phyloP scores from a whole-genome alignment of 2,329 filamentous ascomycete species.

The Phoma sp. region DNA sequence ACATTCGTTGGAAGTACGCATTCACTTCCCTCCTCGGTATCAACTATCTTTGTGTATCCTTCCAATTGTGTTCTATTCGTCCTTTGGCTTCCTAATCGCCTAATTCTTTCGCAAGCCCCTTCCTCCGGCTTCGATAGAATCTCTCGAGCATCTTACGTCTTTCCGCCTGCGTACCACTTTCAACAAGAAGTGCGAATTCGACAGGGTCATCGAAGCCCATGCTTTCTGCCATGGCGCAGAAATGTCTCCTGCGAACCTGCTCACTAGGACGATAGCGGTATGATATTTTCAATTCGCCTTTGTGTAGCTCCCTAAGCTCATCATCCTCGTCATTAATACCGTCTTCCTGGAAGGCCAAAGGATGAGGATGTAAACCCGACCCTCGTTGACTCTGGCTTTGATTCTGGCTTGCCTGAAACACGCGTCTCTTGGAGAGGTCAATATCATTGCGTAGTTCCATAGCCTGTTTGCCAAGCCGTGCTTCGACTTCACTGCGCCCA shows the following conservation, averaged over 20 bases:
- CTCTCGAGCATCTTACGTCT: constrained; percentile 76
- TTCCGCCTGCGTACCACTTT: constrained; percentile 86
- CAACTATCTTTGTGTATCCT: no score
- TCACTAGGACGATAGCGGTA: constrained; percentile 75
- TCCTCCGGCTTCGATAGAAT: constrained; percentile 76
- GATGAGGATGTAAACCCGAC: constrained; percentile 11
- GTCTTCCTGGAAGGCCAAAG: constrained; percentile 6
- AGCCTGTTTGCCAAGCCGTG: constrained; percentile 78
- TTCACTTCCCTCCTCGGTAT: no score
- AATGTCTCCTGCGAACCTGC: constrained; percentile 78
- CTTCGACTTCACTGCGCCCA: constrained; percentile 90
- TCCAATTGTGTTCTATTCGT: no score
- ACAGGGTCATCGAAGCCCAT: constrained; percentile 78
- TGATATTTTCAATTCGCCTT: constrained; percentile 51
- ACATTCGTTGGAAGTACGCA: no score
- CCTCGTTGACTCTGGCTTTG: constrained; percentile 41
- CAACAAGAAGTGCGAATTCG: constrained; percentile 88
- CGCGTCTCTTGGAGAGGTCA: constrained; percentile 58
- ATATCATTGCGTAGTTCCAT: constrained; percentile 63
- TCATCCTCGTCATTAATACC: constrained; percentile 22
- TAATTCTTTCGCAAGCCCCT: constrained; percentile 41
- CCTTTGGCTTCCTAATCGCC: neutral
- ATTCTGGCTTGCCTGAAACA: constrained; percentile 62
- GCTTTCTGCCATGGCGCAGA: constrained; percentile 84
- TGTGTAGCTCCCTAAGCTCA: constrained; percentile 19